phyloP scores from a whole-genome alignment of 768 basidiomycete species.

The Daedaleopsis nitida region DNA sequence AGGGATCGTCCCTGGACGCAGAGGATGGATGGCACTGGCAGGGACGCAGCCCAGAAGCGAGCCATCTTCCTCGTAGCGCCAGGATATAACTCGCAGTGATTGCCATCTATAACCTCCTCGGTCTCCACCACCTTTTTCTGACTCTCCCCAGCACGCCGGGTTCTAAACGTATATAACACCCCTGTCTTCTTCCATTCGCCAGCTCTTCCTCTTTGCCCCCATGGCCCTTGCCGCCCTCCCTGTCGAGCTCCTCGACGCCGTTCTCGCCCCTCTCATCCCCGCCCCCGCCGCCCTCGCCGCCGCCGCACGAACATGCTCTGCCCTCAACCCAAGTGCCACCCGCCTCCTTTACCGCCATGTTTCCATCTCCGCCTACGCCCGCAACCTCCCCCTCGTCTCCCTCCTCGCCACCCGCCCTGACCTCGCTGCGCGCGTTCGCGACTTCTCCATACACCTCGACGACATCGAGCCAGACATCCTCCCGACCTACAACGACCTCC shows the following conservation, averaged over 20 bases:
- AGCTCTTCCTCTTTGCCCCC: slow-evolving; percentile 16
- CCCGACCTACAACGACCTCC: slow-evolving; percentile 46
- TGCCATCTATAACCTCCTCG: neutral
- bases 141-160: neutral
- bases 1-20: slow-evolving; percentile 13
- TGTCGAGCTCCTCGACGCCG: slow-evolving; percentile 59
- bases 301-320: slow-evolving; percentile 46
- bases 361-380: slow-evolving; percentile 43
- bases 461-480: slow-evolving; percentile 40
- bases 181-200: slow-evolving; percentile 1
- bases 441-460: slow-evolving; percentile 57
- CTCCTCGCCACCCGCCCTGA: slow-evolving; percentile 60
- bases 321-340: slow-evolving; percentile 52
- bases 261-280: slow-evolving; percentile 42
- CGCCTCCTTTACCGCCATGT: slow-evolving; percentile 66
- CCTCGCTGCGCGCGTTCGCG: slow-evolving; percentile 62
- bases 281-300: slow-evolving; percentile 41
- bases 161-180: slow-evolving; percentile 7
- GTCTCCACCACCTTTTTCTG: neutral
- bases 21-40: neutral
- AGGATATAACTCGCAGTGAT: neutral
- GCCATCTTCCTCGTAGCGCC: neutral
- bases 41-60: neutral
- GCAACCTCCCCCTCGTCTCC: slow-evolving; percentile 50
- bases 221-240: slow-evolving; percentile 57